phyloP scores from a whole-genome alignment of 2,329 filamentous ascomycete species.

The Tricladium varicosporioides region DNA sequence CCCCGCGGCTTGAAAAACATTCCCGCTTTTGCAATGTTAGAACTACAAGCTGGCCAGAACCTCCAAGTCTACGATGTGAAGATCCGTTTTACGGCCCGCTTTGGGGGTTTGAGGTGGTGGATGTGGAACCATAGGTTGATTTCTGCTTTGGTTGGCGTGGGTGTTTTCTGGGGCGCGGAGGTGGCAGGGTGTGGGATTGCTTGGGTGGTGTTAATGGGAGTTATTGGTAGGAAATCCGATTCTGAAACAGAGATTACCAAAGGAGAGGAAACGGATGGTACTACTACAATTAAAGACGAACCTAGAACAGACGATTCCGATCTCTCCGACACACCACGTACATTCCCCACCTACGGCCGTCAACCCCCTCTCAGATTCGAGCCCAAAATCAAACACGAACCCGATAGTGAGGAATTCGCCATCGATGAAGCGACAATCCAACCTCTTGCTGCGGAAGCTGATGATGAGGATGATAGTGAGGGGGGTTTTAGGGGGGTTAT shows the following conservation, averaged over 20 bases:
- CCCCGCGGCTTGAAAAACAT: constrained; percentile 36
- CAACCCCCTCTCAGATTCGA: constrained; percentile 42
- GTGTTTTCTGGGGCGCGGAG: constrained; percentile 74
- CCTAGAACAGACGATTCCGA: constrained; percentile 28
- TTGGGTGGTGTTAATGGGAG: constrained; percentile 52
- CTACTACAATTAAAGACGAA: neutral
- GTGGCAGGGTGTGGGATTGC: constrained; percentile 61
- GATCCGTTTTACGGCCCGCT: constrained; percentile 69
- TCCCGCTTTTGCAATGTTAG: constrained; percentile 51
- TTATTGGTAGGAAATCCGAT: constrained; percentile 16
- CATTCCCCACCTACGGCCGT: constrained; percentile 43
- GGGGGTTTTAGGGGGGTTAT: constrained; percentile 39
- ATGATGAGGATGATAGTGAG: constrained; percentile 47
- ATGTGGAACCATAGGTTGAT: constrained; percentile 82
- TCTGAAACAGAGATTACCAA: constrained; percentile 24
- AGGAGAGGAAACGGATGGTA: constrained; percentile 14
- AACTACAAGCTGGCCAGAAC: constrained; percentile 44
- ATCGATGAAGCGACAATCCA: constrained; percentile 26
- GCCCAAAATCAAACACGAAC: constrained; percentile 29
- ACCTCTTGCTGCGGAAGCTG: constrained; percentile 41
- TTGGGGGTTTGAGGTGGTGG: constrained; percentile 74
- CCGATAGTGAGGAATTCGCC: constrained; percentile 26
- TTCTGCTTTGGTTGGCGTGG: constrained; percentile 66
- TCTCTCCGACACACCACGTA: constrained; percentile 43
- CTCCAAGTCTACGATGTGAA: constrained; percentile 75